Evolutionary conservation across 1,284 basidiomycete species (phyloP), one percentile per base, ranked within the genome.

Genomic region (Baeospora myosura): DNA sequence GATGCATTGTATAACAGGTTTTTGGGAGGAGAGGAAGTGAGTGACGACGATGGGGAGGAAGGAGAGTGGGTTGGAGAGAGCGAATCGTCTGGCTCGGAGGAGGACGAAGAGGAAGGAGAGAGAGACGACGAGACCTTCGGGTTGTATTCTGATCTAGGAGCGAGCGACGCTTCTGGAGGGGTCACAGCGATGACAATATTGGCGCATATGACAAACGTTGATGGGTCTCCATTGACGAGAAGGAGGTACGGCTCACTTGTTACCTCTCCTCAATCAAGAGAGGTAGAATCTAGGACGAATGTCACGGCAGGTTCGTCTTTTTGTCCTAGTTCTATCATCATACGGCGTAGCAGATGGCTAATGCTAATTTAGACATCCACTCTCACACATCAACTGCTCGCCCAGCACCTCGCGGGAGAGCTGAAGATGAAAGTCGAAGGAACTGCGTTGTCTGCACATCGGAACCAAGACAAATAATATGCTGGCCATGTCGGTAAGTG

Each of bases 401-500:
- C 25, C 33, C 8, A 34, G 29, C 38, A 32, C 31, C 18, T 30
- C 32, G 33, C 42, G 48, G 20, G 33, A 11, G 46, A 48, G n/a
- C 40, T 20, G 30, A 44, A 40, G 60, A 59, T 28, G 67, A 71
- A 41, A 55, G 54, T 40, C 60, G 71, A 45, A 63, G 65, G 41
- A 71, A 65, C 45, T 88, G 83, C 55, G 83, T 87, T 2, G 72
- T 87, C 40, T 87, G 83, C 52, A 83, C 78, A n/a, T 63, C 65
- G n/a, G 79, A 82, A 49, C 64, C 70, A 16, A 63, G 83, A 34
- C 75, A 81, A 51, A 72, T 87, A 41, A 82, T 87, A 38, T 87
- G 82, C 52, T 87, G 83, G 83, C 83, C 83, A 16, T 87, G 83
- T 58, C 73, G 83, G 79, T 81, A 51, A 52, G 79, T 66, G 16